Evolutionary conservation across 805 yeast genomes (phyloP), one percentile per base, ranked within the genome.

Genomic region (Metschnikowia baotianmanensis): DNA sequence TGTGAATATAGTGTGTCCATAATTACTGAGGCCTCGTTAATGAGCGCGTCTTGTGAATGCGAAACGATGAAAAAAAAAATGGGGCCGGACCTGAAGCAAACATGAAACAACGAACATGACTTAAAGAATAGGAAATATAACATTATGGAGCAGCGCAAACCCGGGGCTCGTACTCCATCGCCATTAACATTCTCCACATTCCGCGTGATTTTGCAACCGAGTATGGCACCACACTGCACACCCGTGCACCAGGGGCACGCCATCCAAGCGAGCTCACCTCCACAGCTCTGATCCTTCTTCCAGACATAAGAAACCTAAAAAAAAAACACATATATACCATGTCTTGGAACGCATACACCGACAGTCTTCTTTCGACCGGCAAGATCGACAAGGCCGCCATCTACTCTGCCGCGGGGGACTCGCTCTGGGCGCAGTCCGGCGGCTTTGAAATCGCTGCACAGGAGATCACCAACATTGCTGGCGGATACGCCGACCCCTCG

Each of bases 321-420:
- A n/a, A n/a, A n/a, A n/a, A n/a, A n/a, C 17, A 16, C 32, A 21
- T 19, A 41, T 15, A n/a, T 12, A 23, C 11, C 37, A 52, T 52
- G 56, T 52, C 56, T 26, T 52, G 56, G 63, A 58, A 59, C 89
- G 97, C 97, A 46, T 93, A 93, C 77, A 89, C 96, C 40, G 98
- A 93, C 63, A 91, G 89, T 70, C 80, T 93, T 53, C 70, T 85
- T 52, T 86, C 83, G 42, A 85, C 97, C 37, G 59, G 88, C 48
- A 87, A 86, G 64, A 74, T 93, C 51, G 97, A 91, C 70, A 81
- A 81, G 63, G 96, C 98, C 24, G 93, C 95, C 30, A 80, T 93
- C 52, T 90, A 86, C 67, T 90, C 97, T 8, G 83, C 86, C 52
- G 96, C 95, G 11, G 99, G 99, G 33, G 96, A 90, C 63, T 77